Base-by-base conservation (phyloP, 371 early-diverging fungal genomes). In the Mucor lusitanicus region DNA sequence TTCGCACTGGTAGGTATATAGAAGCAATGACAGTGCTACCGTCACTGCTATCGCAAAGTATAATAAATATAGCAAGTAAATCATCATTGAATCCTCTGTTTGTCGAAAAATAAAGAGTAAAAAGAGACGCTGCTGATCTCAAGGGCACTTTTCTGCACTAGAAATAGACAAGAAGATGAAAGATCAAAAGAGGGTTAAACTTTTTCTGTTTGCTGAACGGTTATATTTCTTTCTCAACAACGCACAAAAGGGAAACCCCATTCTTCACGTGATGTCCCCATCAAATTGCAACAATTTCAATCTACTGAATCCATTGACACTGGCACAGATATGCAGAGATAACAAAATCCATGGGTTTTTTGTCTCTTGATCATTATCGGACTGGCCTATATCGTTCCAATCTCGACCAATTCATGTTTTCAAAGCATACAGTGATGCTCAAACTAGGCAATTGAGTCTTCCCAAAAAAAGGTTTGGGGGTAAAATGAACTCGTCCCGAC, bases 1-100 rank as follows among this genome's bases (percentile, higher is more conserved):
- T 27, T 82, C 79, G 50, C 78, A 79, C 68, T 82, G 82, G 61
- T 75, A 82, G 12, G 75, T 61, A 67, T 82, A 82, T 25, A 82
- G 56, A 56, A 80, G 50, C 46, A 71, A 44, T 19, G 70, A 72
- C 35, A 69, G 27, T 48, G 73, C 72, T 33, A 72, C 70, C 39
- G 68, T 63, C 39, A 70, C 69, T 25, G 68, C 67, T 61, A 67
- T 63, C 44, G 76, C 68, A 68, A 73, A 70, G 50, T 73, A 73
- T 40, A 72, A 53, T 40, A 73, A 40, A 59, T 70, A 72, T 13
- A 76, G 32, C 19, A 68, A 67, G 25, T 72, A 72, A 37, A 72
- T 70, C 58, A 53, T 15, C 67, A 67, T 63, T 28, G 25, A n/a
- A 11, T 69, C 53, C 42, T 61, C 28, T 61, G 21, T 40, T 27